Evolutionary conservation across 108 stramenopile genomes (phyloP), one percentile per base, ranked within the genome.

Genomic region (Discostella pseudostelligera): DNA sequence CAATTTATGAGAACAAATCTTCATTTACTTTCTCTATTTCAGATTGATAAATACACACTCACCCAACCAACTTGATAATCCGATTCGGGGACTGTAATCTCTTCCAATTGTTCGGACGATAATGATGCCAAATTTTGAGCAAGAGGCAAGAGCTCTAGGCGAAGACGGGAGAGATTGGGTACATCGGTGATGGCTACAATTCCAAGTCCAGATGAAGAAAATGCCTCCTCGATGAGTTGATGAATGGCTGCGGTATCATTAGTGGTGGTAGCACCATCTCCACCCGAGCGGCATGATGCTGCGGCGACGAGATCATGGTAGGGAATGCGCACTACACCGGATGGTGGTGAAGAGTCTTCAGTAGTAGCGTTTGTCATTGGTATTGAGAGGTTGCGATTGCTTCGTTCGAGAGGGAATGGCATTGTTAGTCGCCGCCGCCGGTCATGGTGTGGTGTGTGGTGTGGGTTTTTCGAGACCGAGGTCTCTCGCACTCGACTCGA

Each of bases 21-120:
- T 39, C 22, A 14, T 19, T 22, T 48, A 19, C 16, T 22, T 19
- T 22, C 47, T n/a, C n/a, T n/a, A n/a, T n/a, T n/a, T n/a, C 12
- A 25, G 1, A 22, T 0, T 2, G 25, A 22, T 7, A 49, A 24
- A 4, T 11, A 49, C 4, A 59, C 0, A 26, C 59, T 59, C 59
- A 19, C 59, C 85, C 88, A 90, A 3, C 98, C 98, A n/a, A 96
- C 87, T 28, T 76, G 70, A 74, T 95, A 98, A 50, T 50, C 59
- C 13, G 85, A 65, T 32, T 81, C 61, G 6, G 86, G 80, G 25
- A 67, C 76, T 47, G 85, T 90, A 39, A 90, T 79, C 26, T 69
- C 58, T 17, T 77, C 66, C 54, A 85, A 63, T 48, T 81, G 64
- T 8, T 83, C 64, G 14, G 59, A 19, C 1, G 90, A 80, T 4